Base-by-base conservation (phyloP, 1,284 basidiomycete genomes). In the Ceratobasidium theobromae region DNA sequence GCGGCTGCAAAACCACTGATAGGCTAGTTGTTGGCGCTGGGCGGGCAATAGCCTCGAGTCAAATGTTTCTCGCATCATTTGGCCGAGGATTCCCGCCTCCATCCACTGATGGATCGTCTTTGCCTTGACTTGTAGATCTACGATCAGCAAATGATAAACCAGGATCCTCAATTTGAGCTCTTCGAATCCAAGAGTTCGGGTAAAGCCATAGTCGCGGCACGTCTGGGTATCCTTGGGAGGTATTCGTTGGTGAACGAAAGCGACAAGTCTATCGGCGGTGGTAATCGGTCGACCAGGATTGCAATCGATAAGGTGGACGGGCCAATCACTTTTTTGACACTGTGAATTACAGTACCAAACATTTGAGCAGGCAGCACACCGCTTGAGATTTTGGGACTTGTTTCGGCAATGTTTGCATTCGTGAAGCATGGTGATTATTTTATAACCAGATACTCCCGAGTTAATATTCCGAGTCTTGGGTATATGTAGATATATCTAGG, bases 141-240 rank as follows among this genome's bases (percentile, higher is more conserved):
- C 23, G 18, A 77, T 65, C 4, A 79, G 69, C 9, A 73, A 75
- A 4, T 70, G 66, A 28, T 77, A 80, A 0, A 80, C 66, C 3
- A 75, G 76, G 11, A 78, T 58, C 0, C 79, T 71, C 27, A 70
- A 69, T 4, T 66, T 64, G 21, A 66, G 40, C 18, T 72, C 35
- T 18, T 70, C 23, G 67, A 64, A 4, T 58, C 38, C 1, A 65
- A 64, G 16, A 62, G 55, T 57, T 11, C 30, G 54, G 16, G 28
- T 43, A 69, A 80, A 79, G 4, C 77, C 77, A 62, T 76, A 80
- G 58, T 80, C 78, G 23, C 68, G 35, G 23, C 71, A 66, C 6
- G 78, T 79, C 60, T 76, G 74, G 2, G 54, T 41, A 67, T 79
- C 71, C 5, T 71, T 67, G 5, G 77, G 78, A 5, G 76, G 25